Conservation (phyloP, 352 stramenopile species). For the Pythium plurisporium region DNA sequence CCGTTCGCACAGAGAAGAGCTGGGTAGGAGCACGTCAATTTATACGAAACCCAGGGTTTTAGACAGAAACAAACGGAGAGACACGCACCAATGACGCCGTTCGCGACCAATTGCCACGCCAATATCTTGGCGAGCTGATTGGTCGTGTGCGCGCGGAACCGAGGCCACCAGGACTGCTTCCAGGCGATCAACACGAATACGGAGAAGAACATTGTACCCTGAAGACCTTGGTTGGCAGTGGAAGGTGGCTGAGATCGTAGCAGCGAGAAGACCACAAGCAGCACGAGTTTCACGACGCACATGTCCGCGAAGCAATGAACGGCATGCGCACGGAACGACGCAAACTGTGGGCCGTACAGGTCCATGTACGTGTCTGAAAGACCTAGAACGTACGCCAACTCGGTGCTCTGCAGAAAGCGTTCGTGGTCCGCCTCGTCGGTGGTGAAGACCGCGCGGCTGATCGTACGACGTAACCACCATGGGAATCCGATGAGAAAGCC, state of each 20-base stretch:
- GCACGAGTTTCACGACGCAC: slow-evolving; percentile 41
- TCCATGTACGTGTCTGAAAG: slow-evolving; percentile 57
- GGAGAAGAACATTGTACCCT: slow-evolving; percentile 44
- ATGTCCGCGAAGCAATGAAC: slow-evolving; percentile 29
- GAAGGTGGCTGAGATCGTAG: slow-evolving; percentile 38
- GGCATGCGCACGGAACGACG: slow-evolving; percentile 37
- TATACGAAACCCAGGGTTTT: too few relatives aligned
- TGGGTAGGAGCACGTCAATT: slow-evolving; percentile 12
- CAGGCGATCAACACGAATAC: slow-evolving; percentile 24
- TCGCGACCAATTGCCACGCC: slow-evolving; percentile 39
- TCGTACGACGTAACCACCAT: slow-evolving; percentile 28
- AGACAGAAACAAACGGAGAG: neutral
- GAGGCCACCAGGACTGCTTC: slow-evolving; percentile 19
- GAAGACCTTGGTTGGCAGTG: slow-evolving; percentile 37
- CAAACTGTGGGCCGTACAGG: slow-evolving; percentile 47
- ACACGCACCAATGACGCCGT: slow-evolving; percentile 45
- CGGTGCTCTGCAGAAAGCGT: slow-evolving; percentile 38
- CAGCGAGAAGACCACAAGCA: slow-evolving; percentile 51
- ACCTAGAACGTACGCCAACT: slow-evolving; percentile 50
- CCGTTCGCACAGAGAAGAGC: slow-evolving; percentile 51
- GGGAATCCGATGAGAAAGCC: slow-evolving; percentile 47
- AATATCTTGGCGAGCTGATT: slow-evolving; percentile 30
- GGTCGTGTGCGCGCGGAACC: slow-evolving; percentile 37
- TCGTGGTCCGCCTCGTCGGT: slow-evolving; percentile 36
- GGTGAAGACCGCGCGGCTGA: slow-evolving; percentile 30